Base-by-base conservation (phyloP, 257 asterid genomes). In the Forsythia viridissima region DNA sequence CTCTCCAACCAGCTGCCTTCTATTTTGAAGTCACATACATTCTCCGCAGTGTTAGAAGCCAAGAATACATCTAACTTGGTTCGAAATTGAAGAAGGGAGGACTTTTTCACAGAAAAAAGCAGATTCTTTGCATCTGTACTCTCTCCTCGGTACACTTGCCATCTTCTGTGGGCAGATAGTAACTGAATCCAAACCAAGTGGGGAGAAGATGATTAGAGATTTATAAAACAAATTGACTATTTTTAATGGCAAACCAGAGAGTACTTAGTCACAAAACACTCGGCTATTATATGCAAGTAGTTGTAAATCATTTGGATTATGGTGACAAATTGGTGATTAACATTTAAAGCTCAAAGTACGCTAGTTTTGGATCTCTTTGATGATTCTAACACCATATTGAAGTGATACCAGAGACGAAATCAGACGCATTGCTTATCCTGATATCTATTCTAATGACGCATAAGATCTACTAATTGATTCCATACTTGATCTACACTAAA, bases 1-100 rank as follows among this genome's bases (percentile, higher is more conserved):
- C 88, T 83, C 83, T 87, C 95, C 2, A 90, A 66, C 94, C 92
- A 89, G 78, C 89, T 90, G 77, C 94, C 93, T 79, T 91, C 88
- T 48, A 92, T 82, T 80, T 77, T 86, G 84, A 90, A 93, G 48
- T 93, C 97, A 4, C 87, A 87, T 5, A 61, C 39, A 0, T 82
- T 78, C 85, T 90, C 94, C 1, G n/a, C 6, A 2, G 83, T 73
- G 82, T 90, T 91, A 0, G 77, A 57, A 21, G 90, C 91, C 81
- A 91, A 41, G 88, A 84, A 87, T 4, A 91, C 91, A 40, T 88
- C 88, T 3, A 90, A 73, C 74, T 91, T 90, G 7, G 92, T 88
- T 78, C 77, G 87, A 18, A 88, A 15, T 59, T 91, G 96, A 13
- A 90, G 12, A 16, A 87, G 75, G 1, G 92, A 85, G 24, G 94